A percentile compares a stretch with the other conserved stretches of the same genome.
These are phyloP conservation scores for Eimeria necatrix DNA, from an alignment of 169 alveolate species.

Conservation along the genomic window DNA sequence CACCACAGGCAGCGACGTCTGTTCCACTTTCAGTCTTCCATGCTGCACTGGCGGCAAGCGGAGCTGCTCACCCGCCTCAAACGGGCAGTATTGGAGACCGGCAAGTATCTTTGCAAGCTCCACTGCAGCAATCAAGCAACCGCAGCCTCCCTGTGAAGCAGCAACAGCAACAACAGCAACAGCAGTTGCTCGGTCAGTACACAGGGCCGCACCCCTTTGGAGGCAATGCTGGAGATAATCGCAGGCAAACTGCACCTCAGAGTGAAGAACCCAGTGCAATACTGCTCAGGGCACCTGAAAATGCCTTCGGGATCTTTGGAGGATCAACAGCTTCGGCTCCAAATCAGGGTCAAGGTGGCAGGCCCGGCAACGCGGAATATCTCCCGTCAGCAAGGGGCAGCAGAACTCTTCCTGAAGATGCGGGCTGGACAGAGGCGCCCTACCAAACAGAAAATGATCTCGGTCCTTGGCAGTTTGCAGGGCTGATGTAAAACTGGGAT, in stretches of 20 bases:
- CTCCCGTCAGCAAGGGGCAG: slow-evolving; percentile 75
- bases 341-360: not conserved
- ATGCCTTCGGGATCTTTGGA: slow-evolving; percentile 56
- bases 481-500: not conserved
- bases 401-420: slow-evolving; percentile 74
- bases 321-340: slow-evolving; percentile 30
- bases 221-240: not conserved
- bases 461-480: slow-evolving; percentile 77
- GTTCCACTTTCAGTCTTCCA: slow-evolving; percentile 61
- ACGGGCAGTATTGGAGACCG: not conserved
- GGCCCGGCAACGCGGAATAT: not conserved
- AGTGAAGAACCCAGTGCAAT: slow-evolving; percentile 56
- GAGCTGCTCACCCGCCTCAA: not conserved
- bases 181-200: slow-evolving; percentile 16
- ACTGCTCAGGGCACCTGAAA: slow-evolving; percentile 69
- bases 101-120: not conserved
- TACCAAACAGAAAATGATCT: slow-evolving; percentile 50
- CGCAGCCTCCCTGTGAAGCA: not conserved
- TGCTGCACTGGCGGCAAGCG: slow-evolving; percentile 56
- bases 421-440: slow-evolving; percentile 61
- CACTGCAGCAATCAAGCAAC: not conserved
- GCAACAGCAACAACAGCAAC: slow-evolving; percentile 2
- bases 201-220: not conserved
- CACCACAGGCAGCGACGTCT: slow-evolving; percentile 58
- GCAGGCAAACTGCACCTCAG: slow-evolving; percentile 6